These are phyloP conservation scores for Rhododendron vialii DNA, from an alignment of 148 eudicot genomes.

Conservation along the genomic window DNA sequence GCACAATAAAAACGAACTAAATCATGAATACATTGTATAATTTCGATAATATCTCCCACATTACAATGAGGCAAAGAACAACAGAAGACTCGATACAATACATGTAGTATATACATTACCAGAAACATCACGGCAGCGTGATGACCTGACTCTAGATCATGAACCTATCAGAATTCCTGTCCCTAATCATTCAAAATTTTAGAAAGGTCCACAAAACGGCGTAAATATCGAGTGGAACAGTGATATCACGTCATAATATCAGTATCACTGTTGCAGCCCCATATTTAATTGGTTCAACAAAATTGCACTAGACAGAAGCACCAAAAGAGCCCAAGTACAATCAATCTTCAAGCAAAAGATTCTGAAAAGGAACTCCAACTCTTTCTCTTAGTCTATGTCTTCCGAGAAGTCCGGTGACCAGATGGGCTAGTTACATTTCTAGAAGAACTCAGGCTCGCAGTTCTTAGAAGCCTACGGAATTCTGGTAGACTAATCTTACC, in stretches of 20 bases:
- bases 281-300: background rate
- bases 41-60: background rate
- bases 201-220: background rate
- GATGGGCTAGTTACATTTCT: conserved; percentile 41
- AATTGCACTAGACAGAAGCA: background rate
- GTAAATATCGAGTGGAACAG: background rate
- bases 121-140: background rate
- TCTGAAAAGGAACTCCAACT: background rate
- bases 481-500: conserved; percentile 88
- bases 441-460: conserved; percentile 70
- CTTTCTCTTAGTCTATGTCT: background rate
- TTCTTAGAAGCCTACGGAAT: conserved; percentile 83
- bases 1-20: background rate
- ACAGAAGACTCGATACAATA: background rate
- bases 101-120: background rate
- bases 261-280: background rate
- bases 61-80: background rate
- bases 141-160: background rate
- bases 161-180: background rate
- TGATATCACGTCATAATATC: background rate
- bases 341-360: conserved; percentile 1
- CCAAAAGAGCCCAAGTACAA: background rate
- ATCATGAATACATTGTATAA: background rate
- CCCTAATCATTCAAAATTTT: background rate
- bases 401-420: conserved; percentile 9